Evolutionary conservation across 2,329 filamentous ascomycete species (phyloP).

Genomic region (Xylaria hypoxylon): DNA sequence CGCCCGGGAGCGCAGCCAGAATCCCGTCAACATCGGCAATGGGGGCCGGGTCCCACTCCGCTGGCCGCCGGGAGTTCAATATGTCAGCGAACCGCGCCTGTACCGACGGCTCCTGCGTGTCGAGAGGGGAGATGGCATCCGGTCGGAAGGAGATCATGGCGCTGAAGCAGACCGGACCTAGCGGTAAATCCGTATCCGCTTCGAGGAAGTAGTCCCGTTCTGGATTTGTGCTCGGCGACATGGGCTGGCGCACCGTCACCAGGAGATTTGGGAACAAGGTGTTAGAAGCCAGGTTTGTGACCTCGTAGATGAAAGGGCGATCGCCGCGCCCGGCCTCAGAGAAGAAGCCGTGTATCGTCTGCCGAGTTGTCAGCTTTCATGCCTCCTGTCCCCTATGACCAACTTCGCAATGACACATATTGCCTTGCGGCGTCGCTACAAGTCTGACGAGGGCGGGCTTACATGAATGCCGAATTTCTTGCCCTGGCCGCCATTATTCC

Average conservation of each 20-base stretch:
- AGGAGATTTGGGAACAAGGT: constrained; percentile 62
- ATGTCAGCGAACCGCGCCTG: constrained; percentile 59
- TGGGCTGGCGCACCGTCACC: constrained; percentile 62
- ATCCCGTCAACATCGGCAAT: constrained; percentile 59
- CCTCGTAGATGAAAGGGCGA: constrained; percentile 65
- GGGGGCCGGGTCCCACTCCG: constrained; percentile 60
- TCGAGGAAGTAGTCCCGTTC: constrained; percentile 53
- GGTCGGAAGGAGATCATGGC: constrained; percentile 66
- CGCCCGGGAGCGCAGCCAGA: constrained; percentile 42
- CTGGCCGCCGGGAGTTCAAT: constrained; percentile 52
- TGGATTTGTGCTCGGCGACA: constrained; percentile 53
- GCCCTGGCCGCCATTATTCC: constrained; percentile 18
- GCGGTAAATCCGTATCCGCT: constrained; percentile 55
- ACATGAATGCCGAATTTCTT: constrained; percentile 55
- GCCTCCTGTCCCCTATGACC: neutral
- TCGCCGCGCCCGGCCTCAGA: constrained; percentile 60
- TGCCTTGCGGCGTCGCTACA: neutral
- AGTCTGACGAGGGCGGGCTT: constrained; percentile 38
- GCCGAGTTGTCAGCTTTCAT: neutral
- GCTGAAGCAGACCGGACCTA: constrained; percentile 61
- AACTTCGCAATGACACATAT: neutral
- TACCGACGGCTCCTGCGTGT: constrained; percentile 55
- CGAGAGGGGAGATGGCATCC: constrained; percentile 52
- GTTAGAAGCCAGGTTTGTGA: constrained; percentile 58
- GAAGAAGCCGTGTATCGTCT: constrained; percentile 69